A percentile compares a stretch with the other conserved stretches of the same genome.
Evolutionary conservation across 192 early-diverging fungal species (phyloP).

Genomic region (Gonapodya prolifera): DNA sequence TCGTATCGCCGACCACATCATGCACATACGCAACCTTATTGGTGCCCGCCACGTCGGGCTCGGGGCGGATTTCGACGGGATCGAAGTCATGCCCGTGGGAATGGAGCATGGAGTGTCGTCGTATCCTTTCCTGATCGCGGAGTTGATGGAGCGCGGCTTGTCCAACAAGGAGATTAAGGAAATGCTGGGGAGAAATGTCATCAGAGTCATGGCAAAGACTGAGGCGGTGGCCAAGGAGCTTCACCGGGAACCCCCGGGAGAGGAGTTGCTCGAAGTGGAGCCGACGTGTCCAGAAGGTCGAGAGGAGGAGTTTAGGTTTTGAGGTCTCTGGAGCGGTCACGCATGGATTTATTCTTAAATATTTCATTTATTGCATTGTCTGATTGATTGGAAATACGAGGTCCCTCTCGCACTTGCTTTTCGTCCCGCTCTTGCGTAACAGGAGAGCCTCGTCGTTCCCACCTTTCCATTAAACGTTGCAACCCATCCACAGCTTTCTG

Average conservation of each 20-base stretch:
- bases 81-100: constrained; percentile 24
- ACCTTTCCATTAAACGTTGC: too few species aligned
- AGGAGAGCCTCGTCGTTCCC: too few species aligned
- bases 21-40: constrained; percentile 32
- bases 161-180: constrained; percentile 23
- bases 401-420: too few species aligned
- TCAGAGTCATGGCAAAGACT: constrained; percentile 22
- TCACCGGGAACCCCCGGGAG: background rate
- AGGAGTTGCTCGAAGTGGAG: background rate
- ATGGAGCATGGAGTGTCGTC: constrained; percentile 41
- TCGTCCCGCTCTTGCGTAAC: too few species aligned
- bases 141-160: constrained; percentile 21
- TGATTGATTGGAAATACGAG: too few species aligned
- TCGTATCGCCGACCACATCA: constrained; percentile 44
- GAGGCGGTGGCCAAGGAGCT: constrained; percentile 23
- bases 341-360: too few species aligned
- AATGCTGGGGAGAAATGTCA: constrained; percentile 23
- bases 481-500: too few species aligned
- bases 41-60: constrained; percentile 43
- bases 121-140: constrained; percentile 23
- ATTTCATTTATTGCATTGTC: too few species aligned
- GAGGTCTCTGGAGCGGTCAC: too few species aligned
- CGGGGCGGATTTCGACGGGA: constrained; percentile 54
- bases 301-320: too few species aligned
- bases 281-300: background rate